Evolutionary conservation across 495 filamentous ascomycete species (phyloP), one percentile per base, ranked within the genome.

Genomic region (Neurospora sp.): DNA sequence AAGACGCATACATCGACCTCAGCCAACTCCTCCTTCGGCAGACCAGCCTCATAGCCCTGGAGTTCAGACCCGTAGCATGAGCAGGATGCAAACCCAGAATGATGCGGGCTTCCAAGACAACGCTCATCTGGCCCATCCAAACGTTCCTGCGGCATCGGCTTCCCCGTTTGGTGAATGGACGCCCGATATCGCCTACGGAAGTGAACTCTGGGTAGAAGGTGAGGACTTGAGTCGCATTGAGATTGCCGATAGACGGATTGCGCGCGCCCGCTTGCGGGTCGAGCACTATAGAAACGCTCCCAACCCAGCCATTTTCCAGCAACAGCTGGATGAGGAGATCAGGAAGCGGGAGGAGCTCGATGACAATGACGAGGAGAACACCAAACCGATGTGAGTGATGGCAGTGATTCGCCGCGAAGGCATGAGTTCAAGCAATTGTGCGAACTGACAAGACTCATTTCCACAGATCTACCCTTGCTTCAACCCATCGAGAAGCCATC

Each of bases 181-280:
- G 35, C 80, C 80, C 0, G 77, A 75, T 27, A 74, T 78, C 23
- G 71, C 62, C 5, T 60, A 80, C 4, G 79, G 78, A 1, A 72
- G 74, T 31, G 72, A 75, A 6, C 79, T 82, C 39, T 77, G 72
- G 70, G 39, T 78, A 18, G 66, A 74, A 2, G 82, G 83, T 8
- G 82, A 84, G 62, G 82, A 84, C 39, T 72, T 82, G 37, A 84
- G 78, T 39, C 75, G 75, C 23, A 83, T 86, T 31, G 78, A 85
- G 72, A 70, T 78, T 18, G 84, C 83, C 27, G 77, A 84, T 54
- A 76, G 84, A 20, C 79, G 81, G 73, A 78, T 86, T 20, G 78
- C 78, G 31, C 83, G 81, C 23, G 77, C 78, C 8, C 77, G 77
- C 9, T 78, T 80, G 38, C 81, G 81, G 73, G 72, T 79, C 8